Percentiles rank a stretch among this genome's conserved stretches.
Conservation (phyloP, 208 protist genomes). For the Leishmania tropica region DNA sequence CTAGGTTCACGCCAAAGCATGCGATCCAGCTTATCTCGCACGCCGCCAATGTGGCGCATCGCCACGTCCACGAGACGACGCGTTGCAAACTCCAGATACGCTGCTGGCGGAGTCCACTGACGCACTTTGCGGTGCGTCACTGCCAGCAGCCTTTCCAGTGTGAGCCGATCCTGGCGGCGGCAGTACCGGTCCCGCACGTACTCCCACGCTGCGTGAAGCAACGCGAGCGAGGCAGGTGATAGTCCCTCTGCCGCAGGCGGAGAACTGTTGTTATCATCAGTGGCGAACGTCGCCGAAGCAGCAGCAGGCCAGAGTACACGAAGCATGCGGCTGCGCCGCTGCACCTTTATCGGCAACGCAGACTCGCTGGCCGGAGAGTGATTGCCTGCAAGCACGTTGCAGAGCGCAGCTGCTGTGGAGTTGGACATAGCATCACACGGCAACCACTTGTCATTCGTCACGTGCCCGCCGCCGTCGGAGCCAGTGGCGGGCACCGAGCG, state of each 20-base stretch:
- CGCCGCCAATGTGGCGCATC: constrained; percentile 20
- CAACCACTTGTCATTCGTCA: not conserved
- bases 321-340: constrained; percentile 70
- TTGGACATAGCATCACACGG: constrained; percentile 9
- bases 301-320: constrained; percentile 51
- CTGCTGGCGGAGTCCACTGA: constrained; percentile 72
- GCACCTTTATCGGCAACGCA: constrained; percentile 44
- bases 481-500: not conserved
- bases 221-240: not conserved
- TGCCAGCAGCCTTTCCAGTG: constrained; percentile 53
- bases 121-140: constrained; percentile 40
- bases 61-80: constrained; percentile 21
- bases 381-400: constrained; percentile 12
- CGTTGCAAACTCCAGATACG: constrained; percentile 25
- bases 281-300: not conserved
- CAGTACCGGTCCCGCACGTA: constrained; percentile 55
- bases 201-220: constrained; percentile 71
- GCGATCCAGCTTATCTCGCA: constrained; percentile 37
- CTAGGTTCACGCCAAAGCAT: constrained; percentile 50
- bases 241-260: not conserved
- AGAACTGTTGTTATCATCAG: not conserved
- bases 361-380: constrained; percentile 4
- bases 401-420: constrained; percentile 14
- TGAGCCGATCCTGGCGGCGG: constrained; percentile 59
- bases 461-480: not conserved